phyloP scores from a whole-genome alignment of 2,329 filamentous ascomycete species.

The Cercospora beticola region DNA sequence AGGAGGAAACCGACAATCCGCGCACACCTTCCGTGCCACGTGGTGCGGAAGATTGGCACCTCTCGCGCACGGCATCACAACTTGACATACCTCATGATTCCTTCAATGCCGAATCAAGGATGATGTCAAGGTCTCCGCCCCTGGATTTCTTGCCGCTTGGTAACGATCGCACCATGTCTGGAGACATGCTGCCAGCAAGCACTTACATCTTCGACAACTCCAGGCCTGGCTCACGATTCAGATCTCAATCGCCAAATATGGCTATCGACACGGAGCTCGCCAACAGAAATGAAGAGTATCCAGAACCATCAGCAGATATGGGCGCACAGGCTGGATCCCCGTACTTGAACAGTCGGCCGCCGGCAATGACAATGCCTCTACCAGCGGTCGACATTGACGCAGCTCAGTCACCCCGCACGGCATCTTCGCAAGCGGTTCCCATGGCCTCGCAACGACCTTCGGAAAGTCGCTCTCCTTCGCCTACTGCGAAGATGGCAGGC shows the following conservation, averaged over 20 bases:
- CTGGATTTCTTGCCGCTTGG: not conserved
- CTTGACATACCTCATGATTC: constrained; percentile 9
- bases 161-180: constrained; percentile 3
- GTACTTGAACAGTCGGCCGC: not conserved
- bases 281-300: not conserved
- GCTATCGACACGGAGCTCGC: constrained; percentile 5
- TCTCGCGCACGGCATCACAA: constrained; percentile 16
- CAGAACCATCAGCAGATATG: constrained; percentile 10
- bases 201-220: constrained; percentile 7
- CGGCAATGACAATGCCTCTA: constrained; percentile 12
- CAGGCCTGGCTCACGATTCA: constrained; percentile 4
- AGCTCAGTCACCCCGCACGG: constrained; percentile 14
- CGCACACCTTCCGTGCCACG: constrained; percentile 18
- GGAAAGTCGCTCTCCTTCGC: not conserved
- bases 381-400: constrained; percentile 15
- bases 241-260: constrained; percentile 9
- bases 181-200: constrained; percentile 12
- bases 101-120: constrained; percentile 2
- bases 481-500: constrained; percentile 10
- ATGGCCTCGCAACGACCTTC: constrained; percentile 3
- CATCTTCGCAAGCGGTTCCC: constrained; percentile 18
- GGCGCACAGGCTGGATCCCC: constrained; percentile 5
- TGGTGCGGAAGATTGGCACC: constrained; percentile 14
- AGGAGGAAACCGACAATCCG: constrained; percentile 16
- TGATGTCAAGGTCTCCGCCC: constrained; percentile 12